Conservation (phyloP, 257 asterid species). For the Scutellaria minor region DNA sequence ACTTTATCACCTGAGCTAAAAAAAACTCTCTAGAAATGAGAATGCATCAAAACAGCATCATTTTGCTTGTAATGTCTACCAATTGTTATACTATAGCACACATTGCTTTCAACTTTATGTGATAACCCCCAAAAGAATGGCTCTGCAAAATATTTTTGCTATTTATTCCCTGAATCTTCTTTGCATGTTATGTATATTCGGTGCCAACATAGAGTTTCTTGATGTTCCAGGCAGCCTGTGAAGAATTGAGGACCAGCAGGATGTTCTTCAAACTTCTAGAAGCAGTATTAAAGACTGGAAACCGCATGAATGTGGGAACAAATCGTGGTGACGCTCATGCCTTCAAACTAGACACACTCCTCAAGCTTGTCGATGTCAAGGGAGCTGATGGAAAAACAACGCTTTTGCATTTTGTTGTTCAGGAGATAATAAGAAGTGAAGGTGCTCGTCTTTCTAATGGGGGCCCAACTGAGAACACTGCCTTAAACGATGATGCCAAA, state of each 20-base stretch:
- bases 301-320: constrained; percentile 98
- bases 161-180: neutral
- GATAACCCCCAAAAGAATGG: neutral
- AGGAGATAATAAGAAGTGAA: constrained; percentile 89
- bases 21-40: neutral
- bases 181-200: neutral
- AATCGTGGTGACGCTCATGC: constrained; percentile 97
- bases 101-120: constrained; percentile 15
- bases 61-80: neutral
- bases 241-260: constrained; percentile 83
- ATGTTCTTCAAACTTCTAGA: constrained; percentile 97
- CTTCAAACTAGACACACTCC: constrained; percentile 95
- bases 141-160: neutral
- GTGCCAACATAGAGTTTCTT: constrained; percentile 21
- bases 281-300: constrained; percentile 96
- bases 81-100: neutral
- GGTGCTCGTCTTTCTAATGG: constrained; percentile 76
- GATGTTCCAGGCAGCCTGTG: constrained; percentile 80
- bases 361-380: constrained; percentile 91
- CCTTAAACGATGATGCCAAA: constrained; percentile 61
- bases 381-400: constrained; percentile 98
- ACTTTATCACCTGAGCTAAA: no score
- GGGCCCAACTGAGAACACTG: constrained; percentile 46
- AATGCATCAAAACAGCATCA: neutral
- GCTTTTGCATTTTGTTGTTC: constrained; percentile 93